These are phyloP conservation scores for Sistotremastrum suecicum DNA, from an alignment of 768 basidiomycete species.

Conservation along the genomic window DNA sequence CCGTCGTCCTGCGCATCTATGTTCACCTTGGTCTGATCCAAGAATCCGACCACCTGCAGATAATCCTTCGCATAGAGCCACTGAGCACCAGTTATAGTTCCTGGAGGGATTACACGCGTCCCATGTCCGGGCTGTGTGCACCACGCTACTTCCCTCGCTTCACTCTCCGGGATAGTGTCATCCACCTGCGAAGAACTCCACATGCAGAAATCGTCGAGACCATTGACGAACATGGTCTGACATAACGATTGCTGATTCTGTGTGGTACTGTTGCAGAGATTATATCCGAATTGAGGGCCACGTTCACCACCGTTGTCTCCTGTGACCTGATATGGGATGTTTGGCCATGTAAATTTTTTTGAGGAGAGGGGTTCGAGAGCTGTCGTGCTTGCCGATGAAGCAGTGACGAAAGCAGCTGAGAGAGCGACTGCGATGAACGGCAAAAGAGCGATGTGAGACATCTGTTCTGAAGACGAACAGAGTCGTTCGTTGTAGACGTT, in stretches of 20 bases:
- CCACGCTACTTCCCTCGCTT: constrained; percentile 15
- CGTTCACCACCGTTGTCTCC: constrained; percentile 10
- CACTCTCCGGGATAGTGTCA: constrained; percentile 10
- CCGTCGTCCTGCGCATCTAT: constrained; percentile 21
- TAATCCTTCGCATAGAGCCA: constrained; percentile 15
- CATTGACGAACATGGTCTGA: constrained; percentile 14
- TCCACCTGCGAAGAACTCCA: constrained; percentile 4
- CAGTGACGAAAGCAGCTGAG: background rate
- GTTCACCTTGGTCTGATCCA: constrained; percentile 28
- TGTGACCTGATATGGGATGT: constrained; percentile 12
- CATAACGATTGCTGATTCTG: constrained; percentile 12
- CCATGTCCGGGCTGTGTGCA: constrained; percentile 13
- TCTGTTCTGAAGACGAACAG: background rate
- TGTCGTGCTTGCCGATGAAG: background rate
- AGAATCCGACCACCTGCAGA: constrained; percentile 16
- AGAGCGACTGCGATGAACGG: background rate
- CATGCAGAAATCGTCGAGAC: constrained; percentile 8
- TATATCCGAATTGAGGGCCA: constrained; percentile 15
- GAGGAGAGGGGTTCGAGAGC: constrained; percentile 2
- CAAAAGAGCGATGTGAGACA: constrained; percentile 4
- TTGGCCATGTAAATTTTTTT: background rate
- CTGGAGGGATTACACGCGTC: constrained; percentile 13
- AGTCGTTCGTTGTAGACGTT: too few species aligned
- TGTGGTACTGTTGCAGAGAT: constrained; percentile 12
- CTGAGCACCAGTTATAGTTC: constrained; percentile 13